These are phyloP conservation scores for Boehmeria nivea DNA, from an alignment of 306 rosid genomes.

Conservation along the genomic window DNA sequence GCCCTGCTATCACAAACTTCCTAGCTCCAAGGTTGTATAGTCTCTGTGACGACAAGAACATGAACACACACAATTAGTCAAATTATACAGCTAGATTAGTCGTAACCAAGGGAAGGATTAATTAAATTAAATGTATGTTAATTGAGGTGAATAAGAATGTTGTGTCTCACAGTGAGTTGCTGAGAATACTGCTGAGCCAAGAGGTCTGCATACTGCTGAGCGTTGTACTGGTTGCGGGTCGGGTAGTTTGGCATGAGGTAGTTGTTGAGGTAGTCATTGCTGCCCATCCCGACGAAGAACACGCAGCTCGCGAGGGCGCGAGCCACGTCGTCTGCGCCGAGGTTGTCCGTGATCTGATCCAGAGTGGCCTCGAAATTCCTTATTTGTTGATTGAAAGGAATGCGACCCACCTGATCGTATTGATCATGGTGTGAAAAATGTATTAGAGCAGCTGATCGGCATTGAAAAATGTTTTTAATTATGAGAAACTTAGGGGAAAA, in stretches of 20 bases:
- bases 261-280: constrained; percentile 92
- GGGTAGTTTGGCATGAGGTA: constrained; percentile 90
- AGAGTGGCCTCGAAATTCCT: constrained; percentile 72
- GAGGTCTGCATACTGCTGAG: constrained; percentile 61
- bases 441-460: too few relatives aligned
- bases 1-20: constrained; percentile 64
- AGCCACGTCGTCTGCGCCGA: constrained; percentile 53
- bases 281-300: constrained; percentile 91
- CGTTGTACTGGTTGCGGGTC: constrained; percentile 63
- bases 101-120: neutral
- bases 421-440: too few relatives aligned
- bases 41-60: constrained; percentile 29
- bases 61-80: neutral
- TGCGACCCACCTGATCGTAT: constrained; percentile 58
- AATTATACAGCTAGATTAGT: neutral
- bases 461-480: too few relatives aligned
- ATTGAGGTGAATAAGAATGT: neutral
- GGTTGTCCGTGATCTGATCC: constrained; percentile 43
- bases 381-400: constrained; percentile 70
- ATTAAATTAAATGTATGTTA: neutral
- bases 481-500: too few relatives aligned
- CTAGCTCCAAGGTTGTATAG: constrained; percentile 88
- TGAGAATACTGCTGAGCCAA: constrained; percentile 48
- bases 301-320: constrained; percentile 41
- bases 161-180: constrained; percentile 60